phyloP scores from a whole-genome alignment of 345 rosid species.

The Moricandia arvensis region DNA sequence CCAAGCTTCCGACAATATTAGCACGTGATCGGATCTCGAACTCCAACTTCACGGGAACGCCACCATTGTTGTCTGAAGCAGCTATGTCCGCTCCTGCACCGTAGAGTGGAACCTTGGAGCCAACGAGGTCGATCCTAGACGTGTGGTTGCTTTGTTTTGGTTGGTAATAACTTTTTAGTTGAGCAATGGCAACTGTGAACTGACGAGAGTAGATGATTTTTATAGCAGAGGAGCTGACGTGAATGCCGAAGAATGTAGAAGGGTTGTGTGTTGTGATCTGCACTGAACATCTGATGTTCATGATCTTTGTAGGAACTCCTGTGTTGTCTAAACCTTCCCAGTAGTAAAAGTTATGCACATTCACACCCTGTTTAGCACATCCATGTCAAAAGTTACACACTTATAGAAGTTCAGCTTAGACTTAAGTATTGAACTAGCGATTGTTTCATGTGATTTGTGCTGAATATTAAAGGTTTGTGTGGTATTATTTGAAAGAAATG shows the following conservation, averaged over 20 bases:
- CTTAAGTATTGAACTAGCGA: neutral
- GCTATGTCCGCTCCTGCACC: conserved; percentile 73
- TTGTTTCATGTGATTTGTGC: neutral
- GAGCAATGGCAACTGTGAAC: conserved; percentile 56
- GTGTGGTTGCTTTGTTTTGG: conserved; percentile 62
- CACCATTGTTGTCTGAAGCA: conserved; percentile 37
- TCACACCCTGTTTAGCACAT: conserved; percentile 51
- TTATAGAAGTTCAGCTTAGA: neutral
- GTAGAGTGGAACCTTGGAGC: conserved; percentile 63
- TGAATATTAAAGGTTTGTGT: neutral
- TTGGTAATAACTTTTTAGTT: conserved; percentile 64
- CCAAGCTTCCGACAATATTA: conserved; percentile 71
- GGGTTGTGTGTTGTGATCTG: conserved; percentile 67
- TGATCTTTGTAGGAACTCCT: conserved; percentile 79
- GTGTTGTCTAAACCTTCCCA: conserved; percentile 72
- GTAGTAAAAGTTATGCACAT: conserved; percentile 50
- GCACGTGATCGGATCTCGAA: conserved; percentile 58
- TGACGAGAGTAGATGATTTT: conserved; percentile 52
- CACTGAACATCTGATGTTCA: conserved; percentile 58
- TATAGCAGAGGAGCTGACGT: conserved; percentile 57
- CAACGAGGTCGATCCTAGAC: conserved; percentile 48
- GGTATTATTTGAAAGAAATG: neutral
- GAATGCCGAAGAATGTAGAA: conserved; percentile 74
- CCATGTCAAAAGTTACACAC: neutral
- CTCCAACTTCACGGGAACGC: conserved; percentile 55